These are phyloP conservation scores for Sphagnum magellanicum DNA, from an alignment of 228 moss, liverwort and hornwort species.

Conservation along the genomic window DNA sequence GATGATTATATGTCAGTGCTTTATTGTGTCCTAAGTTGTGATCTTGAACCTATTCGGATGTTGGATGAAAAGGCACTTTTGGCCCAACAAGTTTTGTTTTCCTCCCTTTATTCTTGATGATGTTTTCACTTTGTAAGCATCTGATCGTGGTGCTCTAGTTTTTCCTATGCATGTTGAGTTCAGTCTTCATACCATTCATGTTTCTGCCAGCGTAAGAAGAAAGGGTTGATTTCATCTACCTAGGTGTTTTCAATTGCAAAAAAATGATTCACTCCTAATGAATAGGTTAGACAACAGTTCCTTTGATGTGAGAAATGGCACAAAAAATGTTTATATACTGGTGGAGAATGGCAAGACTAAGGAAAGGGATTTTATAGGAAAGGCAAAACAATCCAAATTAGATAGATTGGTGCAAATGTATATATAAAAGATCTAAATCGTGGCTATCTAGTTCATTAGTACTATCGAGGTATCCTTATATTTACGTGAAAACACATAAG, in stretches of 20 bases:
- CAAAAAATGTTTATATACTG: slow-evolving; percentile 1
- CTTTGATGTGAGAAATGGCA: slow-evolving; percentile 4
- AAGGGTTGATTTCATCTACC: neutral
- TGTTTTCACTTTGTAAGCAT: too few species aligned
- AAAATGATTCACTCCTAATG: slow-evolving; percentile 24
- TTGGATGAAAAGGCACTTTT: slow-evolving; percentile 82
- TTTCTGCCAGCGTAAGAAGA: neutral
- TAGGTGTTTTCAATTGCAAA: slow-evolving; percentile 22
- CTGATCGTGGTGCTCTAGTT: too few species aligned
- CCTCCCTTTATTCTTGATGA: too few species aligned
- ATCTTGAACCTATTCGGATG: slow-evolving; percentile 79
- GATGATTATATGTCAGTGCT: slow-evolving; percentile 90
- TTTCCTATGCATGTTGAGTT: neutral
- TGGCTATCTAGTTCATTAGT: too few species aligned
- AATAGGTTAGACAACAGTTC: slow-evolving; percentile 44
- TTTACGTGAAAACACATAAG: too few species aligned
- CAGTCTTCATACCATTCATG: neutral
- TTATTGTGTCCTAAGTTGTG: slow-evolving; percentile 90
- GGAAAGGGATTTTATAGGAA: slow-evolving; percentile 30
- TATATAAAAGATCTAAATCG: too few species aligned
- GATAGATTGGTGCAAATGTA: slow-evolving; percentile 83
- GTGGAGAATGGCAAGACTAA: slow-evolving; percentile 8
- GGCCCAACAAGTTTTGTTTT: slow-evolving; percentile 60
- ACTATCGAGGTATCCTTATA: too few species aligned
- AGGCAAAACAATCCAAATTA: slow-evolving; percentile 64